Conservation (phyloP, 1,284 basidiomycete species). For the Trichosporon sp. region DNA sequence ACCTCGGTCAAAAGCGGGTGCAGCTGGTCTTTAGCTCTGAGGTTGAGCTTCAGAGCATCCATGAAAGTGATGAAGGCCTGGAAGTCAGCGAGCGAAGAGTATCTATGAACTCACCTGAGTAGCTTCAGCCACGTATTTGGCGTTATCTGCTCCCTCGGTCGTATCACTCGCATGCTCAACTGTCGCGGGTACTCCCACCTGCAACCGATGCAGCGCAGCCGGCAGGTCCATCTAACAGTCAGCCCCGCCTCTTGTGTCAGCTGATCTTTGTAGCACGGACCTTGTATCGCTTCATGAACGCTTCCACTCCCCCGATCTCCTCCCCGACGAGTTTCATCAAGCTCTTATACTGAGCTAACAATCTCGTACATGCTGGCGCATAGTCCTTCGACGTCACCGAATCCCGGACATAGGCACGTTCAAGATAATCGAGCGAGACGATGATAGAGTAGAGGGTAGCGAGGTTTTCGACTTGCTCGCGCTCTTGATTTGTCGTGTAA, state of each 20-base stretch:
- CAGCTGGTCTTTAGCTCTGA: constrained; percentile 93
- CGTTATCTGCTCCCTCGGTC: constrained; percentile 72
- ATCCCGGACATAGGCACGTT: constrained; percentile 91
- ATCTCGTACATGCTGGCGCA: constrained; percentile 85
- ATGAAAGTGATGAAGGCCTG: constrained; percentile 97
- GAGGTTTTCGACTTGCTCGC: constrained; percentile 81
- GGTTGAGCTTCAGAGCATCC: constrained; percentile 88
- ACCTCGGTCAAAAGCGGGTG: constrained; percentile 92
- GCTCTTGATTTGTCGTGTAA: constrained; percentile 78
- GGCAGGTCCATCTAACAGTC: constrained; percentile 78
- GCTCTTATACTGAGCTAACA: constrained; percentile 94
- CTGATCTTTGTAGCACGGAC: constrained; percentile 51
- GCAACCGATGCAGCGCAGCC: constrained; percentile 81
- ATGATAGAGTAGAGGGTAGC: constrained; percentile 90
- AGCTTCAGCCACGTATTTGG: constrained; percentile 97
- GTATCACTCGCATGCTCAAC: constrained; percentile 79
- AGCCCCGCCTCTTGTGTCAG: background rate
- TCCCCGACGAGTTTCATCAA: constrained; percentile 87
- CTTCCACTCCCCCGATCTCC: constrained; percentile 72
- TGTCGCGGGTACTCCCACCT: constrained; percentile 91
- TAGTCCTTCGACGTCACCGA: constrained; percentile 88
- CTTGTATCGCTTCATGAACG: constrained; percentile 85
- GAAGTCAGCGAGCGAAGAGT: background rate
- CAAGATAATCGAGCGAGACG: constrained; percentile 86
- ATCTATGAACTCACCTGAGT: constrained; percentile 63